phyloP scores from a whole-genome alignment of 2,329 filamentous ascomycete genomes.

The Ploettnerulaceae sp. region DNA sequence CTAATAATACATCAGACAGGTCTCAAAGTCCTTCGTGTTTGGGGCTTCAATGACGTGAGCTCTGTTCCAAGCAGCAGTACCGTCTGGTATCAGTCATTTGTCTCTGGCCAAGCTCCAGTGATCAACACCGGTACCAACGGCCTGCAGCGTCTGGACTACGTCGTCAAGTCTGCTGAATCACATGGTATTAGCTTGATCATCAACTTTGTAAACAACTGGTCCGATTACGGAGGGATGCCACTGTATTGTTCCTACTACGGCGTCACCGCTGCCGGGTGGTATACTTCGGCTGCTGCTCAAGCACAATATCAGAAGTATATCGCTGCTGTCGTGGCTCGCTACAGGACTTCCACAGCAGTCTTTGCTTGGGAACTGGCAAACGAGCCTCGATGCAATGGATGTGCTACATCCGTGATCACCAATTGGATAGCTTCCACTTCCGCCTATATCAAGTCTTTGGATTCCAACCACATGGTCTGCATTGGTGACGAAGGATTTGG shows the following conservation, averaged over 20 bases:
- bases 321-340: conserved; percentile 53
- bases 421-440: conserved; percentile 56
- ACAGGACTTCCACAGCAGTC: conserved; percentile 53
- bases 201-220: conserved; percentile 66
- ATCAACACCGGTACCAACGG: conserved; percentile 63
- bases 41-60: conserved; percentile 58
- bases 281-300: conserved; percentile 48
- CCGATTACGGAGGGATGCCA: conserved; percentile 60
- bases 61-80: conserved; percentile 36
- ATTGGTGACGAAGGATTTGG: conserved; percentile 60
- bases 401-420: conserved; percentile 51
- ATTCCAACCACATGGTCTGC: conserved; percentile 56
- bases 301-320: conserved; percentile 57
- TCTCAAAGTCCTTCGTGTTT: conserved; percentile 55
- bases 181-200: conserved; percentile 59
- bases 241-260: conserved; percentile 54
- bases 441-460: conserved; percentile 59
- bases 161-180: conserved; percentile 54
- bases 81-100: conserved; percentile 41
- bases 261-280: conserved; percentile 47
- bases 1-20: conserved; percentile 37
- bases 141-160: conserved; percentile 59
- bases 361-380: conserved; percentile 68
- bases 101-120: conserved; percentile 43
- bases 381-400: conserved; percentile 61